Evolutionary conservation across 257 asterid genomes (phyloP).

Genomic region (Petrea volubilis): DNA sequence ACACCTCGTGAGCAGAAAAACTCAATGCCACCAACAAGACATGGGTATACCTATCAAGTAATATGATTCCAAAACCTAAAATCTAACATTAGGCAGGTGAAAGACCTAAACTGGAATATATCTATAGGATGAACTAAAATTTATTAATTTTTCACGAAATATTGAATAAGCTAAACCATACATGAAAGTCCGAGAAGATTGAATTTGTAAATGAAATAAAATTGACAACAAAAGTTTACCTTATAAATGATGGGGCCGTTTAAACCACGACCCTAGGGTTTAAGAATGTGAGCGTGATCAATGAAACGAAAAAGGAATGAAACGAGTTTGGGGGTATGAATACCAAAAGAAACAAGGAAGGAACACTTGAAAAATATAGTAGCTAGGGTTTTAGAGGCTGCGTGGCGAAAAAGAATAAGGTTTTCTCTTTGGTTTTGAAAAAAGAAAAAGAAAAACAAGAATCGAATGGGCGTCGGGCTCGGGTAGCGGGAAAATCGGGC

Average conservation of each 20-base stretch:
- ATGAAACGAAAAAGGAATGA: neutral
- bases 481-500: too few relatives aligned
- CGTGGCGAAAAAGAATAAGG: too few relatives aligned
- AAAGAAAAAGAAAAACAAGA: too few relatives aligned
- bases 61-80: neutral
- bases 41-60: neutral
- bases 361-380: neutral
- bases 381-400: too few relatives aligned
- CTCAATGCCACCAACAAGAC: conserved; percentile 3
- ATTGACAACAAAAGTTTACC: neutral
- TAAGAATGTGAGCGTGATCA: conserved; percentile 10
- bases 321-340: too few relatives aligned
- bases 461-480: too few relatives aligned
- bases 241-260: neutral
- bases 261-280: conserved; percentile 17
- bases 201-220: neutral
- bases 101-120: neutral
- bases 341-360: too few relatives aligned
- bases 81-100: neutral
- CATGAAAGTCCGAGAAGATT: neutral
- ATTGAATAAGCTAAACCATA: neutral
- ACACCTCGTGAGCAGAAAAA: neutral
- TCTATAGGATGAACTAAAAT: neutral
- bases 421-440: too few relatives aligned
- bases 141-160: neutral